Evolutionary conservation across 1,284 basidiomycete genomes (phyloP).

Genomic region (Cryptococcus floricola): DNA sequence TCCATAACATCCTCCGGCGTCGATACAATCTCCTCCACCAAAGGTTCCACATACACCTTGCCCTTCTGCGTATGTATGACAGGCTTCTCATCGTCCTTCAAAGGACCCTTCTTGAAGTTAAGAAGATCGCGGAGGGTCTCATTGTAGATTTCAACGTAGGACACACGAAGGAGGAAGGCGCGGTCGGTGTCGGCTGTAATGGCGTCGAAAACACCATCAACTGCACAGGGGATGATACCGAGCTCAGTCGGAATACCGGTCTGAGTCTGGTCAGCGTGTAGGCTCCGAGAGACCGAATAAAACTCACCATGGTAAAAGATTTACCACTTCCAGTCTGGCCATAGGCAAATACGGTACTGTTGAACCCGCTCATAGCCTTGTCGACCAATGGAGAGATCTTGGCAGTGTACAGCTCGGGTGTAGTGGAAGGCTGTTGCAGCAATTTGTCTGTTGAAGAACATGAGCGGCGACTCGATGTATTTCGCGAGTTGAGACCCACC

Average conservation of each 20-base stretch:
- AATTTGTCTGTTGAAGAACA: constrained; percentile 38
- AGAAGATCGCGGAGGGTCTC: constrained; percentile 56
- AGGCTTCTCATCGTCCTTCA: constrained; percentile 41
- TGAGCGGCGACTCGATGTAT: not conserved
- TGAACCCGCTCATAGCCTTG: constrained; percentile 57
- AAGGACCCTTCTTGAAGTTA: constrained; percentile 37
- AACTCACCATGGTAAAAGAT: constrained; percentile 49
- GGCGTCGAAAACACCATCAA: constrained; percentile 55
- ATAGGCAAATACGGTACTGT: constrained; percentile 55
- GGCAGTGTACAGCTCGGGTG: constrained; percentile 49
- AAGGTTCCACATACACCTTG: constrained; percentile 51
- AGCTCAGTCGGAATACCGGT: constrained; percentile 52
- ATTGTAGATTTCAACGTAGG: constrained; percentile 60
- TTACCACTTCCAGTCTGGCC: constrained; percentile 53
- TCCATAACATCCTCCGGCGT: constrained; percentile 52
- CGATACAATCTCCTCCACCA: constrained; percentile 55
- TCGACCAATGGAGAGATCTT: constrained; percentile 54
- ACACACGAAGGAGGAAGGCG: constrained; percentile 53
- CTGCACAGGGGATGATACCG: constrained; percentile 56
- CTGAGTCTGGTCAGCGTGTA: constrained; percentile 16
- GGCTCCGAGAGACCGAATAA: not conserved
- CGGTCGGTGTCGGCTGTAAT: constrained; percentile 49
- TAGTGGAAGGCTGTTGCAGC: constrained; percentile 46
- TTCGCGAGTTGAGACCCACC: constrained; percentile 26
- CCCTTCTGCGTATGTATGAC: constrained; percentile 47